Evolutionary conservation across 257 asterid genomes (phyloP).

Genomic region (Fraxinus anomala): DNA sequence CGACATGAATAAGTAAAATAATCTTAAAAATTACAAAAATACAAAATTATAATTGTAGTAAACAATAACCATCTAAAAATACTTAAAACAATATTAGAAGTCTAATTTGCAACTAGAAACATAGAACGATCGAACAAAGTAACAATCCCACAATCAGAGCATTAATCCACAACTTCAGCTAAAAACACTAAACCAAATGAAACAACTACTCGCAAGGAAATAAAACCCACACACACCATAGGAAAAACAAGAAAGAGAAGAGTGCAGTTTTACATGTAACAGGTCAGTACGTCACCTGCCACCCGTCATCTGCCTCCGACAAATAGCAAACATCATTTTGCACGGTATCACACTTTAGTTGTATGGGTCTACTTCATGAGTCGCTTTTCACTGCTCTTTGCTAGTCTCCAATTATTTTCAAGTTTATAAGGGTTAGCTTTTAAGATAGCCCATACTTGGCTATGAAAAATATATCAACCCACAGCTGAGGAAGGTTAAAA

Average conservation of each 20-base stretch:
- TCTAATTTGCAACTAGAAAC: neutral
- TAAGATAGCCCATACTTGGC: neutral
- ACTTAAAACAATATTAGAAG: neutral
- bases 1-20: neutral
- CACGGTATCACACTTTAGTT: neutral
- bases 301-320: neutral
- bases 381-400: neutral
- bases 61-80: neutral
- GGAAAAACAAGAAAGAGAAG: neutral
- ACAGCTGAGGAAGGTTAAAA: neutral
- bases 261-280: neutral
- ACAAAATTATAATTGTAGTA: no score
- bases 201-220: neutral
- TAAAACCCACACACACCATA: neutral
- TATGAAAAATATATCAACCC: neutral
- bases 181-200: neutral
- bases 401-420: neutral
- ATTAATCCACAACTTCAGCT: neutral
- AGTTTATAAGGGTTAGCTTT: neutral
- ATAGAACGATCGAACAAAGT: neutral
- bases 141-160: neutral
- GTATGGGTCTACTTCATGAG: neutral
- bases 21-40: no score
- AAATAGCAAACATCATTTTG: neutral
- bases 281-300: neutral